Evolutionary conservation across 148 eudicot genomes (phyloP), one percentile per base, ranked within the genome.

Genomic region (Linanthus parryae): DNA sequence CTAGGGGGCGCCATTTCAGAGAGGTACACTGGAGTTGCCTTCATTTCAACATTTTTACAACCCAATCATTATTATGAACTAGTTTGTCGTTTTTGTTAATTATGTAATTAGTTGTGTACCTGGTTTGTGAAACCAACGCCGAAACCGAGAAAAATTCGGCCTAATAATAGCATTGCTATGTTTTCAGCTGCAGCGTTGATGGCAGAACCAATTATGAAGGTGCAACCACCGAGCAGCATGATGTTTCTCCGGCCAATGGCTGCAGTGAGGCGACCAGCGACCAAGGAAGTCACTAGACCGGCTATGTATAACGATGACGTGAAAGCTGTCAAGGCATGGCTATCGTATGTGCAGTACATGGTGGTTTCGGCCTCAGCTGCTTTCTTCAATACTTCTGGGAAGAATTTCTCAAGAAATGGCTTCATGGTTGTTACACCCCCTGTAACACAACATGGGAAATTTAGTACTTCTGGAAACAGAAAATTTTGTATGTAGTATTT

Each of bases 1-100:
- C 63, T 73, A 37, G 73, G 49, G 10, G 82, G 82, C 0, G 82
- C 82, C 56, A 77, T 63, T 57, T 76, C 81, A 21, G 73, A 64
- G 22, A 68, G 66, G 21, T 63, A 75, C 3, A 75, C 46, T 1
- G 77, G 82, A 14, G 67, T 24, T 5, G 78, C 78, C 82, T 76
- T 34, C 38, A 44, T 3, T 23, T 44, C 1, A n/a, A 22, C 1
- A 12, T 1, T 1, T 23, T 14, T 1, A 0, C 45, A 41, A 7
- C 5, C 8, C 12, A 9, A n/a, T n/a, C n/a, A n/a, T n/a, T n/a
- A n/a, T n/a, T n/a, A n/a, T n/a, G n/a, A n/a, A n/a, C n/a, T n/a
- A n/a, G n/a, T n/a, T n/a, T n/a, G n/a, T n/a, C n/a, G n/a, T n/a
- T n/a, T n/a, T 40, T 8, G 3, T 17, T 10, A 42, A 14, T 8